Conservation (phyloP, 257 asterid species). For the Gentiana dahurica region DNA sequence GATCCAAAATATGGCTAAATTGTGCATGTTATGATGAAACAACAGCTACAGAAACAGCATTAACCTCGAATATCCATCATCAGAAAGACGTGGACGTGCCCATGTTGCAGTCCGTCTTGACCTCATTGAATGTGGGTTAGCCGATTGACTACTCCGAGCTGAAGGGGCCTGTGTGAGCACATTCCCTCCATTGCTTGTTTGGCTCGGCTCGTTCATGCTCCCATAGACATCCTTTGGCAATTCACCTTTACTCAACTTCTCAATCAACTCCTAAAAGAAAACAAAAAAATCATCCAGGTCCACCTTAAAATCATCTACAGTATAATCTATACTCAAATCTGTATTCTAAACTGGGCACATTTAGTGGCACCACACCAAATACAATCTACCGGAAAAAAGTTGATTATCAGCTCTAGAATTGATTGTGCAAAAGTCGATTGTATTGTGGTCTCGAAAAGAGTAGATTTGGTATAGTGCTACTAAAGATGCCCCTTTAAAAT, state of each 20-base stretch:
- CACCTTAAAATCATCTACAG: too few relatives aligned
- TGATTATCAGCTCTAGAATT: too few relatives aligned
- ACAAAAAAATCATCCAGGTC: background rate
- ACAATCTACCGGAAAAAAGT: too few relatives aligned
- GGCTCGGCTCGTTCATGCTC: slow-evolving; percentile 48
- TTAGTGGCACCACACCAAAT: too few relatives aligned
- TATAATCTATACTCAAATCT: too few relatives aligned
- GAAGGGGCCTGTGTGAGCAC: slow-evolving; percentile 34
- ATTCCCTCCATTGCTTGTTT: slow-evolving; percentile 17
- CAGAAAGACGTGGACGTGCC: slow-evolving; percentile 75
- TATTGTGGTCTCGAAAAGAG: too few relatives aligned
- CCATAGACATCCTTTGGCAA: slow-evolving; percentile 72
- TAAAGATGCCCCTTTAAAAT: too few relatives aligned
- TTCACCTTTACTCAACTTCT: slow-evolving; percentile 66
- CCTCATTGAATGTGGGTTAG: slow-evolving; percentile 69
- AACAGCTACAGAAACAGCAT: background rate
- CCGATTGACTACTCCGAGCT: slow-evolving; percentile 31
- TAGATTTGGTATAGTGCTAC: too few relatives aligned
- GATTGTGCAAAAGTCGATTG: too few relatives aligned
- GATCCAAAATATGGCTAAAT: background rate
- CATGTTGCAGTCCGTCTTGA: slow-evolving; percentile 94
- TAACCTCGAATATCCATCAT: slow-evolving; percentile 88
- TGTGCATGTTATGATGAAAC: too few relatives aligned
- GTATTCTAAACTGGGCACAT: too few relatives aligned
- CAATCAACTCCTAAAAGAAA: slow-evolving; percentile 59